A percentile compares a stretch with the other conserved stretches of the same genome.
These are phyloP conservation scores for Termitomyces bulborhizus DNA, from an alignment of 768 basidiomycete genomes.

Conservation along the genomic window DNA sequence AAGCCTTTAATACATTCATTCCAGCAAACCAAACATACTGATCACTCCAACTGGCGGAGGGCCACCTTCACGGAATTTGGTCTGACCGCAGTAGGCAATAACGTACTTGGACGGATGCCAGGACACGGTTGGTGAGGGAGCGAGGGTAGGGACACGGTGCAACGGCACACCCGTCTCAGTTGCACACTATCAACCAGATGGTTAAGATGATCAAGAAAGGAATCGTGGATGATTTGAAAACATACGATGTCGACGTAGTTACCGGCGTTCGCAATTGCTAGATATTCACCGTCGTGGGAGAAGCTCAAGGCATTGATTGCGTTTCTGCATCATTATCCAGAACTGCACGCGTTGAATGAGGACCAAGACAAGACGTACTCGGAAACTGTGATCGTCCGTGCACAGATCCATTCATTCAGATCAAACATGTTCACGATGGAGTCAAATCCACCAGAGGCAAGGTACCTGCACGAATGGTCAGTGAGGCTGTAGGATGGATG, in stretches of 20 bases:
- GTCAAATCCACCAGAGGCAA: constrained; percentile 76
- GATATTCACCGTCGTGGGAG: constrained; percentile 78
- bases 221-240: neutral
- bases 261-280: constrained; percentile 70
- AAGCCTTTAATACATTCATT: constrained; percentile 16
- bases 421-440: constrained; percentile 83
- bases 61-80: constrained; percentile 56
- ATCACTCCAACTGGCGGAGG: constrained; percentile 63
- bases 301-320: constrained; percentile 71
- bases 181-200: constrained; percentile 46
- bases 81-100: constrained; percentile 81
- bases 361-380: constrained; percentile 48
- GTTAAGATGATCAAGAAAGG: neutral
- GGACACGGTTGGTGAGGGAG: constrained; percentile 66
- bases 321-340: constrained; percentile 36
- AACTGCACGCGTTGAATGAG: neutral
- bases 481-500: neutral
- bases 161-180: constrained; percentile 71
- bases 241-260: constrained; percentile 74
- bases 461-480: constrained; percentile 39
- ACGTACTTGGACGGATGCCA: constrained; percentile 82
- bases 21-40: constrained; percentile 61
- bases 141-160: constrained; percentile 70
- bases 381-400: constrained; percentile 70
- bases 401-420: constrained; percentile 73